Evolutionary conservation across 108 stramenopile genomes (phyloP), one percentile per base, ranked within the genome.

Genomic region (Cyclotella cryptica): DNA sequence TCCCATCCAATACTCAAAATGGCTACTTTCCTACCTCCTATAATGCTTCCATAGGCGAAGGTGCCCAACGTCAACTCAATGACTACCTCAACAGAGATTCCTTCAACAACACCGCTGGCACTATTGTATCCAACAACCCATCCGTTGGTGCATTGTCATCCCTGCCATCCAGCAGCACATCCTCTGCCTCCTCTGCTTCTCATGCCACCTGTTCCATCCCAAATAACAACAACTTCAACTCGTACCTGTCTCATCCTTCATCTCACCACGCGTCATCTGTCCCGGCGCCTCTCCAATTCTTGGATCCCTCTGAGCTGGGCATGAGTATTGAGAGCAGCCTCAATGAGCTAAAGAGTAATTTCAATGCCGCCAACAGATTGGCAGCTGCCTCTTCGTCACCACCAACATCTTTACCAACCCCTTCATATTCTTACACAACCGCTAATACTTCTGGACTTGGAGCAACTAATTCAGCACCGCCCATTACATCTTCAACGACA

Each of bases 301-400:
- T 75, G 14, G 87, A 85, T 28, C 78, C 80, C 26, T 52, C 42
- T 17, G 84, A 85, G 44, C 53, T 87, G 42, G 83, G 83, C 12
- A 86, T 84, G 85, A 78, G 72, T 42, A 77, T 89, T 53, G 78
- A 88, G 52, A 77, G 42, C 44, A 83, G 85, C 60, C 59, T 92
- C 26, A 86, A 79, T 45, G 88, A 91, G 27, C 54, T 92, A 22
- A 87, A 79, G 24, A 82, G 75, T 66, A 92, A 92, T 59, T 94
- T 81, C 62, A 63, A 66, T 19, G 64, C 64, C 6, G 75, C 71
- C 21, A 71, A 40, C 57, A 43, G 45, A 26, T 8, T 66, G 64
- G 64, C 51, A 1, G 73, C 62, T 19, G 22, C 51, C 11, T 27
- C 40, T 42, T 65, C 63, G 29, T 41, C 63, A 21, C 40, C 19